Percentiles rank a stretch among this genome's conserved stretches.
Evolutionary conservation across 495 filamentous ascomycete genomes (phyloP).

Genomic region (Penicillium psychrofluorescens): DNA sequence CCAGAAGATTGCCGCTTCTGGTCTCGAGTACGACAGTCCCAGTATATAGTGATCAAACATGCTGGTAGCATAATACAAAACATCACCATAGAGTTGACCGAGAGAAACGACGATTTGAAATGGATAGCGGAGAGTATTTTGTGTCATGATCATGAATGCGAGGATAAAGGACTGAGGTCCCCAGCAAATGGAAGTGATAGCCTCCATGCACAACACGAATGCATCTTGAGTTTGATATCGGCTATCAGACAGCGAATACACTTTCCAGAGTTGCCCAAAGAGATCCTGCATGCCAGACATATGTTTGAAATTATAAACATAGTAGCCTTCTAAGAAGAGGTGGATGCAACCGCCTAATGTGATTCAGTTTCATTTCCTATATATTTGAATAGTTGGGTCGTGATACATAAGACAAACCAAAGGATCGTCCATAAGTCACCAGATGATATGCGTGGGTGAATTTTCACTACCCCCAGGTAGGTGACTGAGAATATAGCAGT

Average conservation of each 20-base stretch:
- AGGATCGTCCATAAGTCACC: neutral
- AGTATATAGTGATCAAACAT: conserved; percentile 49
- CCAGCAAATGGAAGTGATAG: conserved; percentile 67
- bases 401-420: neutral
- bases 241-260: conserved; percentile 72
- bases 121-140: conserved; percentile 53
- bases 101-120: conserved; percentile 60
- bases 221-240: conserved; percentile 63
- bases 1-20: conserved; percentile 72
- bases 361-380: neutral
- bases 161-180: conserved; percentile 62
- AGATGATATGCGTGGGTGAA: neutral
- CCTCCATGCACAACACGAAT: conserved; percentile 73
- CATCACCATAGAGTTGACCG: conserved; percentile 74
- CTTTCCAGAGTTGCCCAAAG: conserved; percentile 74
- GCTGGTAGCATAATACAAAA: conserved; percentile 73
- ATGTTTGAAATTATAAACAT: conserved; percentile 45
- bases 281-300: conserved; percentile 42
- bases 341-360: conserved; percentile 54
- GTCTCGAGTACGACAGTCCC: conserved; percentile 53
- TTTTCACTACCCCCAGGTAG: neutral
- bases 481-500: neutral
- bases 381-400: too few species aligned
- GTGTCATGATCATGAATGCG: conserved; percentile 47
- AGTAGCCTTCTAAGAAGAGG: conserved; percentile 72